phyloP scores from a whole-genome alignment of 306 rosid genomes.

The Ormosia emarginata region DNA sequence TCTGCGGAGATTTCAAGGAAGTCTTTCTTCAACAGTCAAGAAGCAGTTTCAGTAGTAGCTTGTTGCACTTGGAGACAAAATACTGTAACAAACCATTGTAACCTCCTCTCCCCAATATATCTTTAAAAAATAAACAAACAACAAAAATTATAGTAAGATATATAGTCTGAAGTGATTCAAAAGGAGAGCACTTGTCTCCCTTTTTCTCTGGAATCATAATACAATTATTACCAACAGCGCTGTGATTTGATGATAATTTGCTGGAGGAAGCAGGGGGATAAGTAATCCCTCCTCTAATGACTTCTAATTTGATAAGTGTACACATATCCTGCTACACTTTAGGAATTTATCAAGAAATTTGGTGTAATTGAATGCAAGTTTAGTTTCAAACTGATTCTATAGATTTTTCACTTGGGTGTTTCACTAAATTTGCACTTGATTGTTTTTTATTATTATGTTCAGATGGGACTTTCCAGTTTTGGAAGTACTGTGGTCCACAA shows the following conservation, averaged over 20 bases:
- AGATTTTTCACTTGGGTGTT: not conserved
- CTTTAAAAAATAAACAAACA: not conserved
- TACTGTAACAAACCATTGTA: conserved; percentile 20
- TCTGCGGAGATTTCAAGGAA: not conserved
- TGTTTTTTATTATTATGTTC: not conserved
- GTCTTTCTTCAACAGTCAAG: not conserved
- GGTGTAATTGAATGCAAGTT: not conserved
- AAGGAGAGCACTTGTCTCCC: not conserved
- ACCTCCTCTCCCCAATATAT: conserved; percentile 4
- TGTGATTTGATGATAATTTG: conserved; percentile 45
- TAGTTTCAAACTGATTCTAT: not conserved
- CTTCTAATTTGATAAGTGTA: not conserved
- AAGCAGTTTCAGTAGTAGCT: not conserved
- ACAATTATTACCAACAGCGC: not conserved
- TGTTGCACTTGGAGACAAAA: conserved; percentile 21
- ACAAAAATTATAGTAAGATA: not conserved
- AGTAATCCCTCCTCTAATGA: not conserved
- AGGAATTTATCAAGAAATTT: not conserved
- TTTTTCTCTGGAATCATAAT: not conserved
- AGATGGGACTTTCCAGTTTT: not conserved
- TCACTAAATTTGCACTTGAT: not conserved
- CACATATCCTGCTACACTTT: no score
- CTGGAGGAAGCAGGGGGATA: conserved; percentile 38
- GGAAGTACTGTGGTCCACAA: not conserved
- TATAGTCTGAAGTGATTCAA: not conserved